These are phyloP conservation scores for Penicillium sp. DNA, from an alignment of 2,329 filamentous ascomycete genomes.

Conservation along the genomic window DNA sequence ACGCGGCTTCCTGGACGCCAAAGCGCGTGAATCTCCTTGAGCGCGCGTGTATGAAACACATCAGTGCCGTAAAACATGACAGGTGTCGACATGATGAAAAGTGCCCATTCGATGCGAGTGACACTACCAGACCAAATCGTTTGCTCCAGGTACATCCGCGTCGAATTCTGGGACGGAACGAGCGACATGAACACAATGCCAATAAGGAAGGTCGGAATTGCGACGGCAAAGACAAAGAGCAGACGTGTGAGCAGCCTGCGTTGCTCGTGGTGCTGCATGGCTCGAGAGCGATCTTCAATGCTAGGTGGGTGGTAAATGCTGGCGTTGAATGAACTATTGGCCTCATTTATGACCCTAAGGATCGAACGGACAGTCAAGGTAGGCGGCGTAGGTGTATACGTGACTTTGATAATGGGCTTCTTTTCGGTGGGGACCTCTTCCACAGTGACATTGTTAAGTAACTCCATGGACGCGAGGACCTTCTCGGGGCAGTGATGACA, in stretches of 20 bases:
- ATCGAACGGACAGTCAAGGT: constrained; percentile 75
- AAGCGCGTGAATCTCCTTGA: constrained; percentile 75
- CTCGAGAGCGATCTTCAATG: constrained; percentile 76
- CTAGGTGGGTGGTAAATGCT: constrained; percentile 78
- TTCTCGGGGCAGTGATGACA: constrained; percentile 68
- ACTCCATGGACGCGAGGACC: constrained; percentile 38
- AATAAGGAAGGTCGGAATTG: constrained; percentile 81
- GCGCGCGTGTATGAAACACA: constrained; percentile 75
- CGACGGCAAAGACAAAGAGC: constrained; percentile 66
- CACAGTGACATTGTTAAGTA: constrained; percentile 51
- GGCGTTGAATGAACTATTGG: constrained; percentile 66
- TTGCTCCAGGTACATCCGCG: constrained; percentile 67
- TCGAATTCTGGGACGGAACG: constrained; percentile 60
- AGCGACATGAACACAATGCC: constrained; percentile 92
- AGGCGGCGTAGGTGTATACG: constrained; percentile 69
- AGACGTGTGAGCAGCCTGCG: constrained; percentile 69
- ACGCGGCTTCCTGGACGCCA: constrained; percentile 76
- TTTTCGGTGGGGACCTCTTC: constrained; percentile 55
- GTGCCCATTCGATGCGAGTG: constrained; percentile 73
- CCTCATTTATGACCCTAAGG: constrained; percentile 64
- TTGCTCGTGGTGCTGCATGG: constrained; percentile 71
- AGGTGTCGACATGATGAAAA: constrained; percentile 80
- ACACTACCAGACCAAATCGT: constrained; percentile 70
- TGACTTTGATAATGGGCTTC: constrained; percentile 68
- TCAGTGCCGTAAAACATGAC: constrained; percentile 87